Evolutionary conservation across 2,329 filamentous ascomycete species (phyloP), one percentile per base, ranked within the genome.

Genomic region (Aureobasidium sp.): DNA sequence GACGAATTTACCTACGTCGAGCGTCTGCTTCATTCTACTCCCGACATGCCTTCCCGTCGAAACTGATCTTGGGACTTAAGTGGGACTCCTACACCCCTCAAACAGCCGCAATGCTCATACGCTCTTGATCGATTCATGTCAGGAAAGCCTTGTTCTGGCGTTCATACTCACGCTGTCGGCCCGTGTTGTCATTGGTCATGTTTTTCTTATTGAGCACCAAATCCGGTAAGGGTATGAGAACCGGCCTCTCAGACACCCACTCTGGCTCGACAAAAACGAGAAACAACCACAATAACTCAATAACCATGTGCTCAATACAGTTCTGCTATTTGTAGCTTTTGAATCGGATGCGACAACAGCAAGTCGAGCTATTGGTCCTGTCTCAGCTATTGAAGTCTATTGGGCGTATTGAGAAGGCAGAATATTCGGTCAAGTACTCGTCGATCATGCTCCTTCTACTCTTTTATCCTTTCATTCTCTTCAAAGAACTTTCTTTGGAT

Each of bases 141-240:
- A 34, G 31, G 31, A 12, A 9, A 12, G 9, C 8, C 31, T 34
- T 34, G 9, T 12, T 34, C 12, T 11, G 31, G 2, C 0, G 12
- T 12, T 34, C 11, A 2, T 34, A 11, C 11, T 3, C 9, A 11
- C 8, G 2, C 9, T 9, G 31, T 34, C 1, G 25, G 41, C 41
- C 8, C 20, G n/a, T 9, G n/a, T 8, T 20, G 41, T 22, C 49
- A 27, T 27, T 31, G 37, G 25, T 31, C 25, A 11, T 41, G 36
- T 42, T 55, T 55, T 47, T 61, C 53, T 41, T 65, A 65, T 65
- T 65, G 63, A 65, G 41, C 34, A 63, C 57, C 63, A 9, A 56
- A 63, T 65, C 29, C 61, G 63, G 61, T 37, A 63, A 58, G 52
- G 42, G 14, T 48, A 20, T 37, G 20, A 25, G 11, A 29, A 15